Conservation (phyloP, 192 early-diverging fungal species). For the Coemansia sp. region DNA sequence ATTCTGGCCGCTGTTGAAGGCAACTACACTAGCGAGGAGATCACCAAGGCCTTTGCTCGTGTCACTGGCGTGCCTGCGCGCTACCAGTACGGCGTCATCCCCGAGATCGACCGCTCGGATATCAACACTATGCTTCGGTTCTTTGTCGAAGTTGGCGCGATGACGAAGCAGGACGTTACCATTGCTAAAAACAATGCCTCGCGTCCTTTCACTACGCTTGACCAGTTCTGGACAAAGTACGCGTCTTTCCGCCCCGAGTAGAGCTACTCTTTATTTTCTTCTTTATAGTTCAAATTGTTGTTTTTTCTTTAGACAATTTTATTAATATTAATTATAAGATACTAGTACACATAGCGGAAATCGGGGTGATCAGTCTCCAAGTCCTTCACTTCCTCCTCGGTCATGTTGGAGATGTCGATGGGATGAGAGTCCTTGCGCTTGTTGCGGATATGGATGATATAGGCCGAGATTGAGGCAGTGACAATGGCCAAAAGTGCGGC, state of each 20-base stretch:
- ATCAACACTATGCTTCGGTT: constrained; percentile 15
- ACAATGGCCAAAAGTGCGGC: constrained; percentile 34
- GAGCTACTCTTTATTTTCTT: background rate
- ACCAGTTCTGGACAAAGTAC: constrained; percentile 17
- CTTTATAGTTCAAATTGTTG: background rate
- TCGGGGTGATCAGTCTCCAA: constrained; percentile 49
- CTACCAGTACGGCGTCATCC: constrained; percentile 13
- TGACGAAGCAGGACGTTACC: background rate
- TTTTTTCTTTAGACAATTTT: background rate
- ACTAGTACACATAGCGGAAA: constrained; percentile 33
- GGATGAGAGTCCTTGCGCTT: constrained; percentile 34
- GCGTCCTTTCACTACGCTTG: constrained; percentile 6
- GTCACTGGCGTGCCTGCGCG: constrained; percentile 40
- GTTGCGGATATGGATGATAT: constrained; percentile 36
- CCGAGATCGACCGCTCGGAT: constrained; percentile 13
- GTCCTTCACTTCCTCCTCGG: constrained; percentile 38
- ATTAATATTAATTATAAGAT: background rate
- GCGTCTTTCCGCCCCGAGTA: constrained; percentile 5
- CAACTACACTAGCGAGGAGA: constrained; percentile 31
- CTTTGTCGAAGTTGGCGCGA: constrained; percentile 9
- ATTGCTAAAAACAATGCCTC: background rate
- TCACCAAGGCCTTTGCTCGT: constrained; percentile 32
- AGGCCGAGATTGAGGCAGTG: constrained; percentile 25
- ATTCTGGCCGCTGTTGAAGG: constrained; percentile 21
- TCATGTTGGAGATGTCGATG: constrained; percentile 39